Base-by-base conservation (phyloP, 768 basidiomycete species). In the Trametopsis cervina region DNA sequence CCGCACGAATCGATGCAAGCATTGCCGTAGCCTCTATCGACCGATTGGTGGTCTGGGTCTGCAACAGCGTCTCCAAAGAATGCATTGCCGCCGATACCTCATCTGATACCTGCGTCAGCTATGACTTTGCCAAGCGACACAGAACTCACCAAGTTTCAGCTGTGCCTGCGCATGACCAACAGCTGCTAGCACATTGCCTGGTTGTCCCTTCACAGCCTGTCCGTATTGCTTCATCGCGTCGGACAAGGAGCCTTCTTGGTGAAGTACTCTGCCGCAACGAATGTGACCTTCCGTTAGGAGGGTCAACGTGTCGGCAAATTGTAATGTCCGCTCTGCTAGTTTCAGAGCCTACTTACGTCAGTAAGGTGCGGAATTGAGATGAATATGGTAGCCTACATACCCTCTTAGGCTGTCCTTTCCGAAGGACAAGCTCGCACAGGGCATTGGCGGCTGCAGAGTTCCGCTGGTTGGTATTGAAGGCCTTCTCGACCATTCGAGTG, bases 271-370 rank as follows among this genome's bases (percentile, higher is more conserved):
- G 2, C 83, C 95, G 12, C 93, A 83, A 25, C 86, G 76, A 13
- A 94, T 67, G 59, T 92, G 88, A 2, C 92, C 86, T 57, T 96
- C 94, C 0, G 89, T 85, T 23, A 94, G 73, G 13, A 95, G 70
- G 0, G 88, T 75, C 25, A 90, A 71, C 0, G 88, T 91, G 57
- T 98, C 95, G 0, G 94, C 87, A 59, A 89, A 96, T 61, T 97
- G 93, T 35, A 98, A 83, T 0, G 93, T 86, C 44, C 93, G 79
- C 59, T 98, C 96, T 20, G 92, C 93, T 17, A 98, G 71, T 70
- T 98, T 99, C 38, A 95, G 64, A 0, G 92, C 90, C 83, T 92
- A 47, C 1, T 23, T 17, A 46, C 12, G 21, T 38, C 6, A 27
- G n/a, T 25, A 21, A 9, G 1, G 33, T n/a, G 15, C 9, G 10